Evolutionary conservation across 495 filamentous ascomycete genomes (phyloP).

Genomic region (Penicillium subrubescens): DNA sequence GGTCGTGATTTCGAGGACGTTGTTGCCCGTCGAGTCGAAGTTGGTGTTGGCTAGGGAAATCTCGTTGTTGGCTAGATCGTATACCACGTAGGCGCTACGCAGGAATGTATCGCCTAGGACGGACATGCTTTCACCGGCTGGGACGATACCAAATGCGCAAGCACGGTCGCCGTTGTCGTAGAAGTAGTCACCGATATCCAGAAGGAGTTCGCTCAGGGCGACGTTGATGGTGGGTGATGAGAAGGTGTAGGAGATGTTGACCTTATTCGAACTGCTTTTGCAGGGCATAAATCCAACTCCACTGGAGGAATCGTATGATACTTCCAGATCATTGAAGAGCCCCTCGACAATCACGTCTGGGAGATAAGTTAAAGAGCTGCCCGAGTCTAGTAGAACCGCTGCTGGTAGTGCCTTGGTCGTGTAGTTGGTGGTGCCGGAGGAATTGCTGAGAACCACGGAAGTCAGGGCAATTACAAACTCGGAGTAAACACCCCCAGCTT

Average conservation of each 20-base stretch:
- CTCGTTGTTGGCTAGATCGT: slow-evolving; percentile 84
- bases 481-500: slow-evolving; percentile 56
- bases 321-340: slow-evolving; percentile 67
- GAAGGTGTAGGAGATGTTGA: slow-evolving; percentile 70
- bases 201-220: slow-evolving; percentile 73
- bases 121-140: slow-evolving; percentile 63
- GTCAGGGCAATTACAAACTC: slow-evolving; percentile 86
- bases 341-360: slow-evolving; percentile 64
- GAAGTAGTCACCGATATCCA: slow-evolving; percentile 59
- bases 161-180: slow-evolving; percentile 63
- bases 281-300: slow-evolving; percentile 72
- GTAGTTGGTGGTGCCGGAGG: slow-evolving; percentile 45
- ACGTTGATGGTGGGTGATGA: slow-evolving; percentile 69
- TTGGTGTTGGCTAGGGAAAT: slow-evolving; percentile 84
- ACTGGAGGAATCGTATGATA: slow-evolving; percentile 56
- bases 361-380: slow-evolving; percentile 85
- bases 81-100: slow-evolving; percentile 88
- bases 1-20: slow-evolving; percentile 71
- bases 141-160: slow-evolving; percentile 77
- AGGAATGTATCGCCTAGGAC: slow-evolving; percentile 94
- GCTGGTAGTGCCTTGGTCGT: slow-evolving; percentile 55
- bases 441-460: slow-evolving; percentile 52
- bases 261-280: slow-evolving; percentile 56
- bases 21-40: slow-evolving; percentile 69
- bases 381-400: slow-evolving; percentile 86